phyloP scores from a whole-genome alignment of 2,329 filamentous ascomycete genomes.

The Xylaria sp. region DNA sequence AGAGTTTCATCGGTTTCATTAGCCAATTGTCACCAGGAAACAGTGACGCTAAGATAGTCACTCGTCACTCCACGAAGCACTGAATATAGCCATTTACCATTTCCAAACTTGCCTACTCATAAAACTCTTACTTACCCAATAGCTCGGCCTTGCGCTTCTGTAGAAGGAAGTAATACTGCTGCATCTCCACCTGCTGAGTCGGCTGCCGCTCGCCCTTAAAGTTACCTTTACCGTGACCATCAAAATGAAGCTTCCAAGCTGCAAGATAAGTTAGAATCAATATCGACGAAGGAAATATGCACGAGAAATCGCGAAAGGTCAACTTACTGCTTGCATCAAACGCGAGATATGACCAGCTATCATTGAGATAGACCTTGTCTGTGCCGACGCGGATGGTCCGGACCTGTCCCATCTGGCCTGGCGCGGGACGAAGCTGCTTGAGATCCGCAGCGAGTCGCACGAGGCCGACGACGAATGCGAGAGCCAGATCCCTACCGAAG shows the following conservation, averaged over 20 bases:
- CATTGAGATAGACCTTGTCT: slow-evolving; percentile 59
- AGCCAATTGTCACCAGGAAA: not conserved
- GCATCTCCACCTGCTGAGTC: slow-evolving; percentile 41
- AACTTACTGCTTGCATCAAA: slow-evolving; percentile 60
- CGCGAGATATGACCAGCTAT: slow-evolving; percentile 60
- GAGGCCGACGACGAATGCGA: slow-evolving; percentile 56
- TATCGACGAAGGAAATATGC: not conserved
- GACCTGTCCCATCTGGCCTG: slow-evolving; percentile 58
- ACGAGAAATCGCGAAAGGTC: not conserved
- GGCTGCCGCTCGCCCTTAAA: slow-evolving; percentile 50
- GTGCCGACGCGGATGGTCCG: slow-evolving; percentile 56
- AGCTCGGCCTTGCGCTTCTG: slow-evolving; percentile 51
- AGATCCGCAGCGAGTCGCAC: slow-evolving; percentile 57
- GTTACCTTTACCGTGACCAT: slow-evolving; percentile 52
- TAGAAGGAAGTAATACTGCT: slow-evolving; percentile 52
- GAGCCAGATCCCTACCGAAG: slow-evolving; percentile 55
- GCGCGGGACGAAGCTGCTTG: slow-evolving; percentile 58
- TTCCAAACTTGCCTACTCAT: not conserved
- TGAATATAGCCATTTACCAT: not conserved
- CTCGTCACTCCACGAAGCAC: not conserved
- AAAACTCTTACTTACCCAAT: slow-evolving; percentile 15
- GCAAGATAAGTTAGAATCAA: slow-evolving; percentile 41
- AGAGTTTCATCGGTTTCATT: not conserved
- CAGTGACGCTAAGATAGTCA: not conserved
- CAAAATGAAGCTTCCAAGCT: slow-evolving; percentile 56